Percentiles rank a stretch among this genome's conserved stretches.
Conservation (phyloP, 208 protist genomes). For the Balamuthia mandrillaris region DNA sequence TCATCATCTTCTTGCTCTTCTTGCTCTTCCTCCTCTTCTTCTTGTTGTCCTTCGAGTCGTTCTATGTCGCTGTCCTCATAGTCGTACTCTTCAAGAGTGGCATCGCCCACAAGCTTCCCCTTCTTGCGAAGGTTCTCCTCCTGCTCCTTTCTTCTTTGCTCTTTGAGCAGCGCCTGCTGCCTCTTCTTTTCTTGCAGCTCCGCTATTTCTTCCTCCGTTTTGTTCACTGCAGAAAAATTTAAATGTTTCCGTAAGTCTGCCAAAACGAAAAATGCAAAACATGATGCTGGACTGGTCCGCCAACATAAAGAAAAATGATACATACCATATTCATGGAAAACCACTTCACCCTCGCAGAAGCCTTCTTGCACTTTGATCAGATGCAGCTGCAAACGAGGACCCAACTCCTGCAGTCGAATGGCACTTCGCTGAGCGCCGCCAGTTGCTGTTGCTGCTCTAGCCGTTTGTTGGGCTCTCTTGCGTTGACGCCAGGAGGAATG, state of each 20-base stretch:
- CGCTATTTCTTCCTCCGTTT: constrained; percentile 31
- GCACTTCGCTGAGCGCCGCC: constrained; percentile 32
- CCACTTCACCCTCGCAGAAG: constrained; percentile 66
- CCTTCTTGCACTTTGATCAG: constrained; percentile 72
- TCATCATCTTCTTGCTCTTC: neutral
- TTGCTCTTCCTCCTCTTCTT: neutral
- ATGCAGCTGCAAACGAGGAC: constrained; percentile 64
- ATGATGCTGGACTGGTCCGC: too few relatives aligned
- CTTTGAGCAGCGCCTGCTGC: constrained; percentile 42
- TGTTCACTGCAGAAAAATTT: neutral
- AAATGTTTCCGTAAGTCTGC: neutral
- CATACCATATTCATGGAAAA: constrained; percentile 64
- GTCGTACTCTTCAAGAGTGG: neutral
- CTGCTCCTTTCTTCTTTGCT: constrained; percentile 41
- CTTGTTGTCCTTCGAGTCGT: neutral
- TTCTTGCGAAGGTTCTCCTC: constrained; percentile 15
- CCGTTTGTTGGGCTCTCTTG: neutral
- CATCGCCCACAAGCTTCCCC: neutral
- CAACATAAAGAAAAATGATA: too few relatives aligned
- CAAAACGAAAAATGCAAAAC: neutral
- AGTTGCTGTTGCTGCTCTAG: neutral
- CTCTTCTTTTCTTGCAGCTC: constrained; percentile 1
- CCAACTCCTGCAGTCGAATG: constrained; percentile 55
- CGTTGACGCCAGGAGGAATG: neutral
- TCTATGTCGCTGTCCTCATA: neutral